A percentile compares a stretch with the other conserved stretches of the same genome.
Evolutionary conservation across 345 rosid genomes (phyloP).

Genomic region (Psidium guajava): DNA sequence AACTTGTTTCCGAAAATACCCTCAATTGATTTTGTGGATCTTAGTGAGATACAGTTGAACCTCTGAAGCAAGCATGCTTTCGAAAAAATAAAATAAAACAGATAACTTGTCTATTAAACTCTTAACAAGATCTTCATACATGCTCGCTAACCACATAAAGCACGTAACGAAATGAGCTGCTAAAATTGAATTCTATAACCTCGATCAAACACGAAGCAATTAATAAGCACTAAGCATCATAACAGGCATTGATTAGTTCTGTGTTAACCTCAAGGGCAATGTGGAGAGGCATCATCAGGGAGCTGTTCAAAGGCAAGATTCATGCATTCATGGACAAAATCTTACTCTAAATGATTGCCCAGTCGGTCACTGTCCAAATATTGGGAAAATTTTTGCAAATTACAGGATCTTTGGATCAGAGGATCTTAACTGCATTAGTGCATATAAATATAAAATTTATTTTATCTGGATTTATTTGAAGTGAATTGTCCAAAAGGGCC

Average conservation of each 20-base stretch:
- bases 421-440: not conserved
- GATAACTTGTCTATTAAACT: not conserved
- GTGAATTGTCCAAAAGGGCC: not conserved
- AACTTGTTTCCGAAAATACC: not conserved
- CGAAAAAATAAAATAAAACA: not conserved
- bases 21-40: not conserved
- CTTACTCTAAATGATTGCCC: constrained; percentile 30
- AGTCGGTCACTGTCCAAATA: not conserved
- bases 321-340: constrained; percentile 22
- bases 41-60: not conserved
- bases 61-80: not conserved
- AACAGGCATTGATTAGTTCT: not conserved
- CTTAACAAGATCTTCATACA: not conserved
- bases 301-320: constrained; percentile 23
- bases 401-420: not conserved
- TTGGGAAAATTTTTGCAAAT: not conserved
- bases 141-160: not conserved
- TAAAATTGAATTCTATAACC: not conserved
- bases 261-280: constrained; percentile 11
- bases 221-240: not conserved
- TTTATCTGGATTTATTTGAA: not conserved
- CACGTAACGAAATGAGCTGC: not conserved
- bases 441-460: not conserved
- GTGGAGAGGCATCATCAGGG: constrained; percentile 41
- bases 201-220: not conserved